phyloP scores from a whole-genome alignment of 2,329 filamentous ascomycete species.

The Blastomyces emzantsi region DNA sequence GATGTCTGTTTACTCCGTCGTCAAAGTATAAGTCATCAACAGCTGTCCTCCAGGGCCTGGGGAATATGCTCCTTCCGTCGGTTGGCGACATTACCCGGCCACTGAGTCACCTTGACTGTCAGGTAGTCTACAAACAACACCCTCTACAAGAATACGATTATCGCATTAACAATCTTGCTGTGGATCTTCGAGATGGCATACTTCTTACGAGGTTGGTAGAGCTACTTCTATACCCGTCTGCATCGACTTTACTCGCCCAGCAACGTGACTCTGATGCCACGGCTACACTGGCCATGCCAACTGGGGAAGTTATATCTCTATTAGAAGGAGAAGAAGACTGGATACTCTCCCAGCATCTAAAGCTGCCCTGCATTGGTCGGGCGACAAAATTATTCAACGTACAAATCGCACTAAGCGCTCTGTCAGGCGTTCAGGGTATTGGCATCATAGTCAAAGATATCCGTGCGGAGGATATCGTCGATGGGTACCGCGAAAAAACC shows the following conservation, averaged over 20 bases:
- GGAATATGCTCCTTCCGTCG: constrained; percentile 48
- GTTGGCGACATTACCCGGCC: constrained; percentile 49
- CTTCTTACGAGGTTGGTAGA: constrained; percentile 52
- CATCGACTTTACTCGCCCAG: constrained; percentile 21
- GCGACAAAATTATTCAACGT: constrained; percentile 53
- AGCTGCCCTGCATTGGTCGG: constrained; percentile 47
- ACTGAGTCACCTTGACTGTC: constrained; percentile 49
- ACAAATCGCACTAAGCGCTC: constrained; percentile 47
- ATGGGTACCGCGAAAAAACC: constrained; percentile 57
- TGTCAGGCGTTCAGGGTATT: constrained; percentile 38
- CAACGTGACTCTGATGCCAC: constrained; percentile 27
- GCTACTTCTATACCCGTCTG: constrained; percentile 42
- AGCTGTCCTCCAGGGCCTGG: constrained; percentile 44
- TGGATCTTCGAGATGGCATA: constrained; percentile 54
- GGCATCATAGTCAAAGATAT: constrained; percentile 37
- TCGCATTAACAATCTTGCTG: constrained; percentile 50
- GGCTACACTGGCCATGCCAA: constrained; percentile 39
- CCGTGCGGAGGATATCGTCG: constrained; percentile 50
- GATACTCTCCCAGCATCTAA: constrained; percentile 49
- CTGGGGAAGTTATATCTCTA: constrained; percentile 34
- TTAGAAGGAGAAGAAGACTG: constrained; percentile 31
- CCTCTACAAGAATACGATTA: constrained; percentile 52
- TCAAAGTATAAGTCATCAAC: constrained; percentile 50
- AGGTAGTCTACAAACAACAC: constrained; percentile 46
- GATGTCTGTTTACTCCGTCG: constrained; percentile 44